These are phyloP conservation scores for Cudoniella acicularis DNA, from an alignment of 495 filamentous ascomycete genomes.

Conservation along the genomic window DNA sequence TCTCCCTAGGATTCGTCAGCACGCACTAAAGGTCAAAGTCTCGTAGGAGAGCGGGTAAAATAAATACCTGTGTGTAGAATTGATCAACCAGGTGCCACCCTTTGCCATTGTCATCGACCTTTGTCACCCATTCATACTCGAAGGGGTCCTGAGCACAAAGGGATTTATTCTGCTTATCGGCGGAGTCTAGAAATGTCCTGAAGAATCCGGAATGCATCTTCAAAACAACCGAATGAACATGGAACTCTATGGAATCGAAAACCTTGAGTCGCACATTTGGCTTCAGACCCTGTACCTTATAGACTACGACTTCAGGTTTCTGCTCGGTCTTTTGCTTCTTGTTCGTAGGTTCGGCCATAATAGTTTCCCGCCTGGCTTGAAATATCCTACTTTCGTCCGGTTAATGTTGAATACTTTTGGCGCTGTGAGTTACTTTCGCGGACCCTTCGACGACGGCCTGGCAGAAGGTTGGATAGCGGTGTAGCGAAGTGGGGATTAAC, in stretches of 20 bases:
- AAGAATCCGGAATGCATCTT: not conserved
- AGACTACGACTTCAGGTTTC: not conserved
- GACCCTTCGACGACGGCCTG: too few species aligned
- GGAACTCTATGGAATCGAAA: not conserved
- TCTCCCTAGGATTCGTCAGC: too few species aligned
- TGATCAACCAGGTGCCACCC: constrained; percentile 3
- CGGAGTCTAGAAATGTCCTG: not conserved
- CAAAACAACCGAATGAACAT: not conserved
- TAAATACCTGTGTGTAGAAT: not conserved
- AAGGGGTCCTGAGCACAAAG: not conserved
- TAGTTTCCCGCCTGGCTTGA: too few species aligned
- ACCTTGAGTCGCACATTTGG: not conserved
- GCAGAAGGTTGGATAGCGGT: too few species aligned
- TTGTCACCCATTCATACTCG: constrained; percentile 4
- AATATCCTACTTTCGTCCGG: too few species aligned
- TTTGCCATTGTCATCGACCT: not conserved
- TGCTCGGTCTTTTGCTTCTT: not conserved
- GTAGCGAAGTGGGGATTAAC: too few species aligned
- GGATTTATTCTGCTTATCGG: not conserved
- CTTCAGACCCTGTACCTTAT: not conserved
- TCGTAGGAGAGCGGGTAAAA: too few species aligned
- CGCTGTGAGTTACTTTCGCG: too few species aligned
- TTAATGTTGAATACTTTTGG: too few species aligned
- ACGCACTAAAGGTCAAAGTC: too few species aligned
- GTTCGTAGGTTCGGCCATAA: not conserved